These are phyloP conservation scores for Hibiscus trionum DNA, from an alignment of 345 rosid genomes.

Conservation along the genomic window DNA sequence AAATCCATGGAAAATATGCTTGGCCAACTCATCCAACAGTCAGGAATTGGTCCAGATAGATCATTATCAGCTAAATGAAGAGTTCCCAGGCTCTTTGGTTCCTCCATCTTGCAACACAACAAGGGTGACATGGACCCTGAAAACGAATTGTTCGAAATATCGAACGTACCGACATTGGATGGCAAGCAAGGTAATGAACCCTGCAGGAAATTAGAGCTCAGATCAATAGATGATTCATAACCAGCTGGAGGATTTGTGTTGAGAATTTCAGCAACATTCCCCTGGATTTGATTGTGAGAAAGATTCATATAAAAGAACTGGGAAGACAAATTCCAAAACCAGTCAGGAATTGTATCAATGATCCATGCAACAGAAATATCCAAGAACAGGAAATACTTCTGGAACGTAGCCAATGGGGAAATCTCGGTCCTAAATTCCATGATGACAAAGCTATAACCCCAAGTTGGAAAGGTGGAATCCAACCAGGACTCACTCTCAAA, in stretches of 20 bases:
- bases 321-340: conserved; percentile 19
- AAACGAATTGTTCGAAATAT: conserved; percentile 23
- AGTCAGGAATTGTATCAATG: conserved; percentile 13
- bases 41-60: conserved; percentile 21
- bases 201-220: conserved; percentile 14
- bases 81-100: neutral
- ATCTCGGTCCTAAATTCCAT: conserved; percentile 21
- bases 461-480: conserved; percentile 19
- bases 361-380: conserved; percentile 19
- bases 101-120: conserved; percentile 4
- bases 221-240: conserved; percentile 2
- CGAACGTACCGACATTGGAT: neutral
- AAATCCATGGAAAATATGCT: conserved; percentile 4
- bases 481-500: conserved; percentile 3
- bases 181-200: conserved; percentile 15
- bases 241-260: neutral
- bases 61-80: conserved; percentile 15
- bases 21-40: conserved; percentile 20
- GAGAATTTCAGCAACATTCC: neutral
- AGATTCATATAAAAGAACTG: neutral
- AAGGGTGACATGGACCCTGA: conserved; percentile 15
- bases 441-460: neutral
- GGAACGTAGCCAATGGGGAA: conserved; percentile 21
- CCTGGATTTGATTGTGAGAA: conserved; percentile 20
- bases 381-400: conserved; percentile 3